A percentile compares a stretch with the other conserved stretches of the same genome.
phyloP scores from a whole-genome alignment of 192 early-diverging fungal species.

The Gonapodya sp. region DNA sequence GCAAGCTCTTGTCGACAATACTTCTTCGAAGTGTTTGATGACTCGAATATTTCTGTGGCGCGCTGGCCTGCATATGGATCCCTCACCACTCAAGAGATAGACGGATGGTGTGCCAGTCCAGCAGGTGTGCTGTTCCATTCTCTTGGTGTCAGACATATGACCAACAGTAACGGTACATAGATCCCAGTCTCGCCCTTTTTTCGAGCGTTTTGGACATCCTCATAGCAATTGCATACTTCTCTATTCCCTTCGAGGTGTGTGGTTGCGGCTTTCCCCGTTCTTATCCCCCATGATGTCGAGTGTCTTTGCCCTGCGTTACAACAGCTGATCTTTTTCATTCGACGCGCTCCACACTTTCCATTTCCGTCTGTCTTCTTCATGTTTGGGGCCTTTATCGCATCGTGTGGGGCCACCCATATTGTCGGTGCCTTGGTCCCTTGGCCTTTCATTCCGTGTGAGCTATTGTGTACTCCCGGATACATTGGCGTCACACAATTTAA shows the following conservation, averaged over 20 bases:
- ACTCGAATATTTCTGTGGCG: neutral
- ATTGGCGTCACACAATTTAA: neutral
- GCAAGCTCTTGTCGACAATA: neutral
- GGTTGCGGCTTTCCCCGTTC: neutral
- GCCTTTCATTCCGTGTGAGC: constrained; percentile 9
- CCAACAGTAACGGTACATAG: neutral
- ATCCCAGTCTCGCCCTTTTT: neutral
- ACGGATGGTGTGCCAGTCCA: neutral
- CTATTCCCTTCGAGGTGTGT: constrained; percentile 12
- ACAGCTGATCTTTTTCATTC: neutral
- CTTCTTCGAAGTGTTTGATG: neutral
- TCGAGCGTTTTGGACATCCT: constrained; percentile 8
- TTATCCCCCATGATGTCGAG: constrained; percentile 6
- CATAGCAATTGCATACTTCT: constrained; percentile 16
- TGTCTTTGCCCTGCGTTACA: neutral
- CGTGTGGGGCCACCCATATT: constrained; percentile 14
- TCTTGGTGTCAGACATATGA: neutral
- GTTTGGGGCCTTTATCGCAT: constrained; percentile 12
- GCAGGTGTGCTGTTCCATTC: neutral
- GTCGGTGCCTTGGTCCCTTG: neutral
- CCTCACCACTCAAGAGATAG: neutral
- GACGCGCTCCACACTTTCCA: neutral
- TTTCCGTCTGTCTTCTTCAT: constrained; percentile 10
- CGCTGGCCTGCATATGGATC: neutral
- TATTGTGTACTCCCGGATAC: neutral